A percentile compares a stretch with the other conserved stretches of the same genome.
These are phyloP conservation scores for Coemansia biformis DNA, from an alignment of 192 early-diverging fungal species.

Conservation along the genomic window DNA sequence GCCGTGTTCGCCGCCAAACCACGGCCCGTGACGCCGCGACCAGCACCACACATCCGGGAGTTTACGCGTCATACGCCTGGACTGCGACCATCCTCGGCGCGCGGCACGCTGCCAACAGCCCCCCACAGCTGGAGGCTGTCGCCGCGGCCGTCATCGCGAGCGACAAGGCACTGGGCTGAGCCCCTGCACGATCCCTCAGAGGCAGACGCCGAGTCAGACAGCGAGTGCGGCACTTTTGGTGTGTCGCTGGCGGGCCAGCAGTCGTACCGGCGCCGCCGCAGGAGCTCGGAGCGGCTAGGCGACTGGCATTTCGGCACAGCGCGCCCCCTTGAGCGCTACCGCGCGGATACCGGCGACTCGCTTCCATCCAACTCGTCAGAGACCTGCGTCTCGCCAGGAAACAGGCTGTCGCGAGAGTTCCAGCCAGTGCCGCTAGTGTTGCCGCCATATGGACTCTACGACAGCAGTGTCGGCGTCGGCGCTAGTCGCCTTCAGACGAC, in stretches of 20 bases:
- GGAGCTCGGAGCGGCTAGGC: constrained; percentile 8
- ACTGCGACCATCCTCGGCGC: constrained; percentile 5
- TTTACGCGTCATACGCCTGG: not conserved
- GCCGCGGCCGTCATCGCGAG: not conserved
- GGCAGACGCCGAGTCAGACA: constrained; percentile 44
- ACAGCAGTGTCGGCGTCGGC: too few relatives aligned
- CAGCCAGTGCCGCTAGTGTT: constrained; percentile 1
- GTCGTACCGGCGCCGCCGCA: constrained; percentile 5
- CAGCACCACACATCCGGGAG: not conserved
- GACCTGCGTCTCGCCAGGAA: constrained; percentile 35
- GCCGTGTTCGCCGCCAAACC: not conserved
- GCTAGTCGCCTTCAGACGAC: too few relatives aligned
- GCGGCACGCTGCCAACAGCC: not conserved
- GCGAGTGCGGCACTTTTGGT: constrained; percentile 7
- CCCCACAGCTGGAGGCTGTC: constrained; percentile 8
- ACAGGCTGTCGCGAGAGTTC: constrained; percentile 15
- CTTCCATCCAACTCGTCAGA: constrained; percentile 39
- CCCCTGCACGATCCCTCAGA: constrained; percentile 17
- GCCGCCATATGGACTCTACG: not conserved
- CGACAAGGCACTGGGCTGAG: not conserved
- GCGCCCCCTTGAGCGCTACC: constrained; percentile 6
- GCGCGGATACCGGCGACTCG: constrained; percentile 35
- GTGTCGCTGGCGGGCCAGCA: not conserved
- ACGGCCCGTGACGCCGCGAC: not conserved
- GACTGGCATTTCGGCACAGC: not conserved